These are phyloP conservation scores for Metschnikowia shivogae DNA, from an alignment of 805 yeast genomes.

Conservation along the genomic window DNA sequence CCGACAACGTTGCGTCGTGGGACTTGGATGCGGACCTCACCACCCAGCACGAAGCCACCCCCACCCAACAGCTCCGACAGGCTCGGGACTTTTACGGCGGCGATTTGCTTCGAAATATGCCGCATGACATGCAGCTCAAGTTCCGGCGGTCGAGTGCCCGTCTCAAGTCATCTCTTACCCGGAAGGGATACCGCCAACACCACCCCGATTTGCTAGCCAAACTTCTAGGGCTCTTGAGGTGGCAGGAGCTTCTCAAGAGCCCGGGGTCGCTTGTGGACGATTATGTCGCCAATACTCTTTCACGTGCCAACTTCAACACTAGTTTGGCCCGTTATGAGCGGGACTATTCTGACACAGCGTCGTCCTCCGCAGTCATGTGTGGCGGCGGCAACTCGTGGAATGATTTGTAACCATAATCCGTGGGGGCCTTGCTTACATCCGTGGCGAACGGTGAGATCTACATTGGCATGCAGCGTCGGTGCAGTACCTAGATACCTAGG, in stretches of 20 bases:
- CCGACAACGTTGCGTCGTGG: conserved; percentile 20
- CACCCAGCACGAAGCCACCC: conserved; percentile 11
- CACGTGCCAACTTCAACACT: conserved; percentile 12
- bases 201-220: conserved; percentile 14
- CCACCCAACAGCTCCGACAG: conserved; percentile 2
- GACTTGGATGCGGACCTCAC: conserved; percentile 18
- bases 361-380: conserved; percentile 17
- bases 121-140: conserved; percentile 11
- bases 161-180: conserved; percentile 12
- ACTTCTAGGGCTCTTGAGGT: conserved; percentile 13
- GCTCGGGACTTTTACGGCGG: conserved; percentile 18
- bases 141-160: conserved; percentile 12
- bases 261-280: conserved; percentile 18
- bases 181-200: conserved; percentile 7
- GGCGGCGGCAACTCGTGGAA: conserved; percentile 19
- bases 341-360: conserved; percentile 18
- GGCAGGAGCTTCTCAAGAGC: conserved; percentile 14
- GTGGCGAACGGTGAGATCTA: background rate
- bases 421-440: background rate
- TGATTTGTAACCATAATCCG: conserved; percentile 8
- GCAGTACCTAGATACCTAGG: no score
- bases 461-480: background rate
- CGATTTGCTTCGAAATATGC: conserved; percentile 14
- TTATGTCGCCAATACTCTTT: conserved; percentile 16
- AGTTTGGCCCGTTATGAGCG: conserved; percentile 4